Evolutionary conservation across 192 early-diverging fungal genomes (phyloP).

Genomic region (Phycomyces blakesleeanus): DNA sequence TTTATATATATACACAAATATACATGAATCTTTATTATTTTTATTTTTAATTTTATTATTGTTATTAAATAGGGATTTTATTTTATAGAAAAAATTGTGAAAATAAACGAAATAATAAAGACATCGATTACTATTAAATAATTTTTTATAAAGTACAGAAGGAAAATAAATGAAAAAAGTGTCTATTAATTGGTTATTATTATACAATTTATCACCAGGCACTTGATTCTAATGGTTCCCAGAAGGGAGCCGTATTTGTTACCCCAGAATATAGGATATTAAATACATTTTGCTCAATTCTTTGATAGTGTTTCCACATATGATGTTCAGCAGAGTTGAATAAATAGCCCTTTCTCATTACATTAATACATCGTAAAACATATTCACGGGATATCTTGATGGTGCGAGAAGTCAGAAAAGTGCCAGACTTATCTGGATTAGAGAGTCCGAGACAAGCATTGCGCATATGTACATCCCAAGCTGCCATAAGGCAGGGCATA

Average conservation of each 20-base stretch:
- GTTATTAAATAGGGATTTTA: too few relatives aligned
- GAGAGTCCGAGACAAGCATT: conserved; percentile 18
- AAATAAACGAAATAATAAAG: too few relatives aligned
- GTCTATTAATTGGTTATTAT: too few relatives aligned
- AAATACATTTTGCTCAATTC: conserved; percentile 18
- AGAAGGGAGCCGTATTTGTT: too few relatives aligned
- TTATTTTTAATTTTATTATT: too few relatives aligned
- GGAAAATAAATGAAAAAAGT: too few relatives aligned
- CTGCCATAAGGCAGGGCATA: conserved; percentile 3
- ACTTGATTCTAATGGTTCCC: too few relatives aligned
- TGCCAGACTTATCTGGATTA: neutral
- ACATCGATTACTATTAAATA: too few relatives aligned
- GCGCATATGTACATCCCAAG: conserved; percentile 22
- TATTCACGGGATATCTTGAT: conserved; percentile 3
- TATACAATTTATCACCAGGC: too few relatives aligned
- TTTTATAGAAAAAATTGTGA: too few relatives aligned
- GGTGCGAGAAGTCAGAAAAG: neutral
- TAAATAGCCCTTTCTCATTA: conserved; percentile 13
- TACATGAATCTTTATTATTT: too few relatives aligned
- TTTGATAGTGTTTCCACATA: conserved; percentile 20
- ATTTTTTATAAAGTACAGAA: conserved; percentile 2
- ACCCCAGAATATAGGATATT: neutral
- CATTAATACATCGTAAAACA: conserved; percentile 14
- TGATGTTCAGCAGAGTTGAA: conserved; percentile 18
- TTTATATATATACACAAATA: too few relatives aligned